Evolutionary conservation across 1,284 basidiomycete genomes (phyloP), one percentile per base, ranked within the genome.

Genomic region (Cutaneotrichosporon spelunceum): DNA sequence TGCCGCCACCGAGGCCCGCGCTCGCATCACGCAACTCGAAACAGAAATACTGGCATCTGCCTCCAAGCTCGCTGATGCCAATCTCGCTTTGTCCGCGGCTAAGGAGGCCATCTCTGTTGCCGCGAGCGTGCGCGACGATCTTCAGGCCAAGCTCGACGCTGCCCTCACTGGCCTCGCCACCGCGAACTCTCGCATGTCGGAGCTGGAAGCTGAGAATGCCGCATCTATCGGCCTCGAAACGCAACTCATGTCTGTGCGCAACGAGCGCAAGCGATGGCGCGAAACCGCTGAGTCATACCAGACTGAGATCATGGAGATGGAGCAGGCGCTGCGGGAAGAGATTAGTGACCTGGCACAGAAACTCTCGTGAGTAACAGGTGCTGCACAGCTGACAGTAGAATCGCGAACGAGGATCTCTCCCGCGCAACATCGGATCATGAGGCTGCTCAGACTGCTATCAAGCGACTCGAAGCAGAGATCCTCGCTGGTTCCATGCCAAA

Each of bases 21-120:
- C 24, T 2, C 56, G 47, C 8, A 29, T 42, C 27, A 14, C 21
- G 5, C 34, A 54, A 23, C 42, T 64, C 27, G 53, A 64, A 30
- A n/a, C 13, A 8, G 52, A 61, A 11, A 47, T 45, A 5, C 19
- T 19, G 8, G 48, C 53, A 30, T 21, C 29, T 8, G 36, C 53
- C 3, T 24, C 48, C 1, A 29, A 59, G 33, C 54, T 61, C 19
- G 23, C 60, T 14, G 56, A 61, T 24, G 11, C 44, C 5, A 44
- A 48, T 9, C 47, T 50, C 23, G 33, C 45, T 4, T 11, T 61
- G 19, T n/a, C 48, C 21, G 21, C 49, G 5, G 49, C 49, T n/a
- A 24, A 44, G 14, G 34, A 36, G 11, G 16, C 44, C 27, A 26
- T 10, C 1, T 3, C 11, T 16, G 21, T 21, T 16, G 44, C 30